Evolutionary conservation across 768 basidiomycete genomes (phyloP), one percentile per base, ranked within the genome.

Genomic region (Nidularia sp.): DNA sequence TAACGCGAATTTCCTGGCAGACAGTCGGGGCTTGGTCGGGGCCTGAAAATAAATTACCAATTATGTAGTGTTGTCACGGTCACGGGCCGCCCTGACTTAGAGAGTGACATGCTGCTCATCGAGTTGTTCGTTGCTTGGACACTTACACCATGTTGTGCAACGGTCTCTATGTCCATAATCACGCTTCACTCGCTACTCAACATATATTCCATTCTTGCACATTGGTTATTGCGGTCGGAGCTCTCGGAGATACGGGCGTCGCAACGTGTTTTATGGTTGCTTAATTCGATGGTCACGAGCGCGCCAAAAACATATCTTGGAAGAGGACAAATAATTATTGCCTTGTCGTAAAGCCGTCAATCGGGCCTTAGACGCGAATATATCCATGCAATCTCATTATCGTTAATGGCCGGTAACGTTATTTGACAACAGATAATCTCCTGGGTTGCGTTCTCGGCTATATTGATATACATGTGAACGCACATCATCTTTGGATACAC

Each of bases 371-470:
- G 57, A 54, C 54, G 56, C 44, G 44, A 45, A 45, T 45, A 45
- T 45, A 45, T 55, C 57, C 56, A 53, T 50, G 44, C 50, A 47
- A 55, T 49, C 58, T 63, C 64, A 59, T 60, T 61, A 62, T 61
- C 60, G 58, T 62, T 64, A 65, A 68, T 63, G 66, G 58, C 48
- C 53, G 58, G 55, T 62, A 61, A 66, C 64, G 66, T 62, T 63
- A 66, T 60, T 67, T 63, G 59, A 25, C 44, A 45, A 45, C 44
- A 45, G 44, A 45, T 45, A 45, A 45, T 34, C 43, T 51, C 22
- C 48, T 35, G 15, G 50, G 22, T 51, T 43, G 25, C 39, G 7
- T 51, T 31, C 41, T 61, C 65, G 67, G 67, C 62, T 60, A 68
- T 63, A n/a, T n/a, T n/a, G n/a, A n/a, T n/a, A n/a, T 62, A 64